Evolutionary conservation across 768 basidiomycete genomes (phyloP), one percentile per base, ranked within the genome.

Genomic region (Collybiopsis confluens): DNA sequence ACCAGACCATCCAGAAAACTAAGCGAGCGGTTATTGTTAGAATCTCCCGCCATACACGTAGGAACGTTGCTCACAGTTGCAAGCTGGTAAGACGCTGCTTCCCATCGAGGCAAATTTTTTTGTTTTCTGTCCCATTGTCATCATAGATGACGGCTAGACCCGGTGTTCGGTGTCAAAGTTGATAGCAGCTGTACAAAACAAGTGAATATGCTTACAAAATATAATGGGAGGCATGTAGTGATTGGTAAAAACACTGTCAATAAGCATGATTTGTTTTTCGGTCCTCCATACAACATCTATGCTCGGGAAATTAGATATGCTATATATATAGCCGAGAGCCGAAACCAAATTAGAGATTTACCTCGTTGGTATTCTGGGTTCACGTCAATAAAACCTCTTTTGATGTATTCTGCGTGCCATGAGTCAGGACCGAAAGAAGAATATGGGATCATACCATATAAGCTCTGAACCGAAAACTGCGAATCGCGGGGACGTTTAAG

Each of bases 161-260:
- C n/a, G n/a, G n/a, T n/a, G n/a, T n/a, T 18, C 8, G 11, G 3
- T 7, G n/a, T 52, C 23, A 42, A 13, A 21, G 5, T 59, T 49
- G 1, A 65, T 68, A 15, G 78, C 75, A 37, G 74, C 76, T 78
- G 45, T 18, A 43, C 35, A 20, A 13, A 13, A 5, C 8, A 18
- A 45, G 15, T 18, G 7, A 9, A 18, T 4, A 3, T 30, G 16
- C 44, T 35, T 26, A 55, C 48, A 72, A 54, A 82, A 83, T 15
- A 83, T 81, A 45, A 82, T 64, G 0, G 81, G 81, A 1, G 80
- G 80, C 6, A 82, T 67, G 54, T 81, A 82, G 53, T 77, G 82
- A 58, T 81, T 81, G 33, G 77, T 75, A 49, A 82, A 72, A 10
- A 82, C 68, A 4, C 78, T 81, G 56, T 82, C 81, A 9, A 82